Base-by-base conservation (phyloP, 305 asterid species). In the Solanum hybrid region DNA sequence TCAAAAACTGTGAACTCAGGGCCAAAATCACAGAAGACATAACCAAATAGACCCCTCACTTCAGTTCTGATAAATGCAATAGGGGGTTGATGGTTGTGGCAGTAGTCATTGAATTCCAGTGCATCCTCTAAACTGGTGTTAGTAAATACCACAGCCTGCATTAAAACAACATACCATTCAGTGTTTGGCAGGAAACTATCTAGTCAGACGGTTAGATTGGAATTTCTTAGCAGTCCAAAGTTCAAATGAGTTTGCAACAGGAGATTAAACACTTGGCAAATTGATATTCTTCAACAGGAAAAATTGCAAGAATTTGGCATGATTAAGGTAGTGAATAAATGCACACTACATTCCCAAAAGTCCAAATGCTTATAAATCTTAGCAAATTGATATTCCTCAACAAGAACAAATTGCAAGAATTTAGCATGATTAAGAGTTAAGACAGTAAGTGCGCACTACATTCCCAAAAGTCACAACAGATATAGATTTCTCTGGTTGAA, bases 81-180 rank as follows among this genome's bases (percentile, higher is more conserved):
- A 11, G 99, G 97, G 88, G 99, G 98, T 86, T 95, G 97, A 90
- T 96, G 99, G 77, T 85, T 95, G 93, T 93, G 99, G 91, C 99
- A 97, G 92, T 94, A 97, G 89, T 96, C 98, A 92, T 95, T 90
- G 86, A 95, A 97, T 87, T 95, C 97, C 80, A 95, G 90, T 36
- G 98, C 99, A 7, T 89, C 88, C 92, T 95, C 95, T 87, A 97
- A 88, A 88, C 93, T 85, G 86, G 91, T 91, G 90, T 96, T 97
- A 86, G 99, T 97, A 86, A 96, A 94, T 65, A 97, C 97, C 89
- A 96, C 99, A 95, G 97, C 97, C 99, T 97, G 96, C 93, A 93
- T 31, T 22, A 61, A 57, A 45, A 57, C 29, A 85, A 85, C 38
- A 57, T 57, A 29, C 3, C 11, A 0, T 81, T 81, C 70, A 85